Base-by-base conservation (phyloP, 352 stramenopile genomes). In the Pythium brassicae region DNA sequence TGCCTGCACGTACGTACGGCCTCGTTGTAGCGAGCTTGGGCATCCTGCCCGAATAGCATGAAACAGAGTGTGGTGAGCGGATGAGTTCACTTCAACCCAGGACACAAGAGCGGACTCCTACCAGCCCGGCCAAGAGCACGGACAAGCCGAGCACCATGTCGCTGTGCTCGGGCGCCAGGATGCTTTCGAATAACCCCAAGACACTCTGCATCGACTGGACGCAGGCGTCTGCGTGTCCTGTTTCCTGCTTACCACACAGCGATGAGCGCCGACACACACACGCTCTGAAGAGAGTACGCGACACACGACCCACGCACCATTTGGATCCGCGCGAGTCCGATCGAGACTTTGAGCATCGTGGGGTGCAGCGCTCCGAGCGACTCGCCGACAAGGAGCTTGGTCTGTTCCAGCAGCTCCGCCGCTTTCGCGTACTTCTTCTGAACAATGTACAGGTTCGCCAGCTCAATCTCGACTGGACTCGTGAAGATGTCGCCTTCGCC, bases 361-460 rank as follows among this genome's bases (percentile, higher is more conserved):
- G 77, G 73, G 50, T 88, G 77, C 27, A 70, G 26, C 45, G 64
- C 63, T 8, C 79, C 79, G 0, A 86, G 27, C 0, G 79, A 63
- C 19, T 77, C 56, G 11, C 61, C 63, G 4, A 74, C 58, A 0
- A 78, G 46, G 25, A 57, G 50, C 47, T 71, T 63, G 6, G 62
- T 65, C 22, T 69, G 55, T 11, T 53, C 15, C 20, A 90, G 62
- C 4, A 86, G 6, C 14, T 59, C 39, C 45, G 59, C 55, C 25
- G 79, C 77, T 42, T 85, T 85, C 0, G 71, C 62, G 15, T 72
- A 72, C 44, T 84, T 83, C 25, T 80, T 78, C 52, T 90, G 79
- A 0, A 65, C 63, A 17, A 84, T 76, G 29, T 86, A 90, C 25
- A 90, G 45, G 39, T 72, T 57, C 17, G 66, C 75, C 4, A 90